Conservation (phyloP, 2,329 filamentous ascomycete genomes). For the Fusarium brevicatenulatum region DNA sequence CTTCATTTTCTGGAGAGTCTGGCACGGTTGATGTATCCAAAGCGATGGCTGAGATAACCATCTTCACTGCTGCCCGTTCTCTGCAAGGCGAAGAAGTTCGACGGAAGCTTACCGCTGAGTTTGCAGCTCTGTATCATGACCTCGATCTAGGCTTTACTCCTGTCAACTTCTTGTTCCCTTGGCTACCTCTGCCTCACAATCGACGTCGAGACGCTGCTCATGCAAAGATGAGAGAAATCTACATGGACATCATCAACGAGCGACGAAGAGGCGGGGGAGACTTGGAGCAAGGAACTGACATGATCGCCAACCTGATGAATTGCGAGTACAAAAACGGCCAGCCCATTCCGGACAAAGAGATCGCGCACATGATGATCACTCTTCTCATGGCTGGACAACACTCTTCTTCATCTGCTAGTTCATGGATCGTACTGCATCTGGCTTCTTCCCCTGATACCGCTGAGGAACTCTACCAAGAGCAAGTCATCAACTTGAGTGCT, state of each 20-base stretch:
- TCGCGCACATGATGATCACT: conserved; percentile 88
- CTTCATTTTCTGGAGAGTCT: conserved; percentile 66
- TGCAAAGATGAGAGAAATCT: conserved; percentile 74
- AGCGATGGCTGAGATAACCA: conserved; percentile 79
- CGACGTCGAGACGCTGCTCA: conserved; percentile 76
- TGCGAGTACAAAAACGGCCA: conserved; percentile 80
- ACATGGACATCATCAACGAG: conserved; percentile 75
- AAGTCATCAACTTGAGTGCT: conserved; percentile 63
- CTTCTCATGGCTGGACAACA: conserved; percentile 87
- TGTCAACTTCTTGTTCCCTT: conserved; percentile 85
- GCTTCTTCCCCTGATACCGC: conserved; percentile 75
- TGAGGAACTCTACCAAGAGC: conserved; percentile 77
- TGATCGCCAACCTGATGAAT: conserved; percentile 83
- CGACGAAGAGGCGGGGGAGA: conserved; percentile 62
- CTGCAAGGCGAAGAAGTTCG: conserved; percentile 82
- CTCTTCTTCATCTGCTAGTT: conserved; percentile 79
- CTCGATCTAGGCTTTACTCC: conserved; percentile 80
- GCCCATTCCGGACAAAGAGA: conserved; percentile 75
- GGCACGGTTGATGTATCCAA: conserved; percentile 72
- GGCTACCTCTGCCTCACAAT: conserved; percentile 82
- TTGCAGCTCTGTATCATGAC: conserved; percentile 82
- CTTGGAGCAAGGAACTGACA: conserved; percentile 65
- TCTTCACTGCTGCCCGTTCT: conserved; percentile 81
- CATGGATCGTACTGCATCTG: conserved; percentile 80
- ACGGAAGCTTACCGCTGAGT: conserved; percentile 73